Evolutionary conservation across 2,329 filamentous ascomycete genomes (phyloP).

Genomic region (Trichophyton schoenleinii): DNA sequence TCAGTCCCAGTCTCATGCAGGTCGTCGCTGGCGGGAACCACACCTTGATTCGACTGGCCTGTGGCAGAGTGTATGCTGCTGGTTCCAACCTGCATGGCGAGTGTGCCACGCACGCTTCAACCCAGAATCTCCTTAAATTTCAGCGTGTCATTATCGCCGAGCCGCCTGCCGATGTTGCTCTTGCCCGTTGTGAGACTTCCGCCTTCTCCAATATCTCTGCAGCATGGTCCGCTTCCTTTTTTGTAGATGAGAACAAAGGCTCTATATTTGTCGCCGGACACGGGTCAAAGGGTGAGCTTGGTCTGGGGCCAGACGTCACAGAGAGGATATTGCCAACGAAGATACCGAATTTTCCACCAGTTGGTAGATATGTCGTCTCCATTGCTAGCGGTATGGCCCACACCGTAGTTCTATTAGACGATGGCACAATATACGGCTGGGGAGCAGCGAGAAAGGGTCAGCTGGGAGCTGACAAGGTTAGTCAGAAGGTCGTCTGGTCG

Average conservation of each 20-base stretch:
- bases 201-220: conserved; percentile 46
- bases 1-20: conserved; percentile 2
- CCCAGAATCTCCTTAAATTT: conserved; percentile 14
- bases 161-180: conserved; percentile 4
- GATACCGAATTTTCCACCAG: conserved; percentile 53
- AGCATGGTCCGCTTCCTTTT: conserved; percentile 63
- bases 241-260: conserved; percentile 39
- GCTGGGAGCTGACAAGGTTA: conserved; percentile 47
- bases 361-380: conserved; percentile 45
- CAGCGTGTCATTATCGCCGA: conserved; percentile 18
- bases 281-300: conserved; percentile 61
- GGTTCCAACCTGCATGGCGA: conserved; percentile 47
- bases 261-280: conserved; percentile 51
- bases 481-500: conserved; percentile 38
- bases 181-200: conserved; percentile 15
- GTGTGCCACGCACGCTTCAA: conserved; percentile 18
- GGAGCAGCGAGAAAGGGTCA: conserved; percentile 79
- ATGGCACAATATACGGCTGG: conserved; percentile 77
- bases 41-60: conserved; percentile 56
- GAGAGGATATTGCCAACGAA: conserved; percentile 29
- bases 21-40: conserved; percentile 71
- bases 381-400: conserved; percentile 68
- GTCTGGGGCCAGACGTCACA: conserved; percentile 37
- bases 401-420: conserved; percentile 56
- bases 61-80: conserved; percentile 50